A percentile compares a stretch with the other conserved stretches of the same genome.
Conservation (phyloP, 768 basidiomycete species). For the Amanita molliuscula region DNA sequence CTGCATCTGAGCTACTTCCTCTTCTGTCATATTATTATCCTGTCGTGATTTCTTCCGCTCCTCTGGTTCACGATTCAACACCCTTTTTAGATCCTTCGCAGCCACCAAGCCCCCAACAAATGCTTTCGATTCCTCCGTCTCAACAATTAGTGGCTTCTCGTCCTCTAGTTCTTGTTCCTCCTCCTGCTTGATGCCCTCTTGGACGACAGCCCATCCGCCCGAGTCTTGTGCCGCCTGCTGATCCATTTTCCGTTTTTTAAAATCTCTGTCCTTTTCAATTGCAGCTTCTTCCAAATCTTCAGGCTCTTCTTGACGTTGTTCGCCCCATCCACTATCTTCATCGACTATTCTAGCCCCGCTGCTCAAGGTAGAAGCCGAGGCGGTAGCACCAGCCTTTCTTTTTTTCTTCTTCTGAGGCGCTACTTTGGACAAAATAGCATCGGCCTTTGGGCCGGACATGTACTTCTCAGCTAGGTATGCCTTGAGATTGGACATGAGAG, state of each 20-base stretch:
- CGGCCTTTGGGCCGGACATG: constrained; percentile 95
- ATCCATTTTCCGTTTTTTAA: constrained; percentile 59
- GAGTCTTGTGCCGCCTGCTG: constrained; percentile 29
- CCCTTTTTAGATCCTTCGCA: constrained; percentile 63
- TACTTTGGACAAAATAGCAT: constrained; percentile 75
- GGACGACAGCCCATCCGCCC: constrained; percentile 56
- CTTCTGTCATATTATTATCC: constrained; percentile 28
- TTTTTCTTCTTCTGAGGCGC: constrained; percentile 68
- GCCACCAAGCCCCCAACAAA: constrained; percentile 74
- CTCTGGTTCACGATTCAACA: constrained; percentile 15
- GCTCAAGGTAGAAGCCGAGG: constrained; percentile 12
- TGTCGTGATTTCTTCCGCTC: constrained; percentile 11
- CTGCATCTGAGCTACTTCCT: constrained; percentile 55
- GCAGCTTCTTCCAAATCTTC: constrained; percentile 56
- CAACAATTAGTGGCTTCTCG: constrained; percentile 59
- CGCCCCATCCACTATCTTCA: constrained; percentile 67
- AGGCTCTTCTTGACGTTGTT: constrained; percentile 30
- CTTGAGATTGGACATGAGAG: constrained; percentile 47
- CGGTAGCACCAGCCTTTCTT: constrained; percentile 35
- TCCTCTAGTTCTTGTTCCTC: constrained; percentile 47
- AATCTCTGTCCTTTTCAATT: constrained; percentile 63
- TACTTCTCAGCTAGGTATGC: constrained; percentile 86
- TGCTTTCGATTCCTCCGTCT: constrained; percentile 25
- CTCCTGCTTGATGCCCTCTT: constrained; percentile 38
- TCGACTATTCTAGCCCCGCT: constrained; percentile 35